Percentiles rank a stretch among this genome's conserved stretches.
Conservation (phyloP, 2,329 filamentous ascomycete species). For the Botrytis squamosa region DNA sequence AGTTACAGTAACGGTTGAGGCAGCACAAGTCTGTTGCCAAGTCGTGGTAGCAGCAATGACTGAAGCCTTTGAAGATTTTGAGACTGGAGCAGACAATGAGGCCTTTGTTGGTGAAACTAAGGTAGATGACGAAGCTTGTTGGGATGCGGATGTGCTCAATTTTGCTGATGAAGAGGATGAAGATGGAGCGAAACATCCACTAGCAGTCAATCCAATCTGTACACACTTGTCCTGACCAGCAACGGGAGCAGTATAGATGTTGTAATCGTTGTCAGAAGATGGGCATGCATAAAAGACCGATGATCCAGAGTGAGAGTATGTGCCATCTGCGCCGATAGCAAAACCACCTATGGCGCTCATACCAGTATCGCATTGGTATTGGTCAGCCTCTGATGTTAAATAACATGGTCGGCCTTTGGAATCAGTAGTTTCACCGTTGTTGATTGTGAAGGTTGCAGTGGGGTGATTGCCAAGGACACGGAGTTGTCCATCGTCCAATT, state of each 20-base stretch:
- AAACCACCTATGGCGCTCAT: constrained; percentile 55
- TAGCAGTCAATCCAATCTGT: constrained; percentile 47
- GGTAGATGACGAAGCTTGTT: neutral
- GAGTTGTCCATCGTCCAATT: constrained; percentile 62
- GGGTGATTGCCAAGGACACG: constrained; percentile 52
- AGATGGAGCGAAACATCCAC: constrained; percentile 39
- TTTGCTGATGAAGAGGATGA: neutral
- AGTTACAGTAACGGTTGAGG: neutral
- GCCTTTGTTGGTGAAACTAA: neutral
- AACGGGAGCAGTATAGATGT: constrained; percentile 51
- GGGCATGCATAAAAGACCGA: constrained; percentile 60
- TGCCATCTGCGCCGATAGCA: constrained; percentile 49
- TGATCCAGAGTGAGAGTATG: constrained; percentile 49
- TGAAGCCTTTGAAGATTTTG: neutral
- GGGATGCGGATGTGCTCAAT: neutral
- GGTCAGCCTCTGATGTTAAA: constrained; percentile 26
- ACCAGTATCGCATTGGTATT: constrained; percentile 49
- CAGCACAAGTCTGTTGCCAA: neutral
- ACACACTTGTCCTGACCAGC: constrained; percentile 49
- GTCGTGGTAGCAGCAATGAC: constrained; percentile 12
- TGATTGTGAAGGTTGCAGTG: constrained; percentile 54
- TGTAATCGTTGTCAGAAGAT: constrained; percentile 52
- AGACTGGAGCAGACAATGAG: neutral
- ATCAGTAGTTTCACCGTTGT: constrained; percentile 55
- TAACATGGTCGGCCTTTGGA: constrained; percentile 59